These are phyloP conservation scores for Penicillium steckii DNA, from an alignment of 495 filamentous ascomycete species.

Conservation along the genomic window DNA sequence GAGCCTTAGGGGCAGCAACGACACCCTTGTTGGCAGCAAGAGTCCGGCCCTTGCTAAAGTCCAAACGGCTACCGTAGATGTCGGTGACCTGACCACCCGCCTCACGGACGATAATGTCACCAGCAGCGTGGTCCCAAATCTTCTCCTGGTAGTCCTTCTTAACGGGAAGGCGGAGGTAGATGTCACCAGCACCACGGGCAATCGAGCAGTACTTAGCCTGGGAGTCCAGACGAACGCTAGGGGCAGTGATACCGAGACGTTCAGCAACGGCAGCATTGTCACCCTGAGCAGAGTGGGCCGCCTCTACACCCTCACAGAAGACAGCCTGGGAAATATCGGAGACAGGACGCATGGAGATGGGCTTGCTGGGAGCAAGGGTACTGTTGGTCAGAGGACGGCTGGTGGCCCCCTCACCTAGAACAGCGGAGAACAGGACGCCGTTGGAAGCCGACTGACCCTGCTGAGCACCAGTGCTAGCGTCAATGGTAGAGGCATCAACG, in stretches of 20 bases:
- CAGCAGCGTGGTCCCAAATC: conserved; percentile 99
- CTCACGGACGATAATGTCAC: conserved; percentile 90
- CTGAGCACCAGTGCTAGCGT: conserved; percentile 63
- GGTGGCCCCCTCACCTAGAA: conserved; percentile 71
- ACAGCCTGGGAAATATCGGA: conserved; percentile 73
- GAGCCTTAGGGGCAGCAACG: conserved; percentile 74
- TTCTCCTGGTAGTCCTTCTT: conserved; percentile 92
- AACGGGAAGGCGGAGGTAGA: conserved; percentile 86
- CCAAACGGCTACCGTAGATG: conserved; percentile 71
- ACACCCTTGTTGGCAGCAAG: conserved; percentile 88
- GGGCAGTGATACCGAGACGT: conserved; percentile 78
- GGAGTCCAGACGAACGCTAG: conserved; percentile 90
- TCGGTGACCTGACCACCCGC: conserved; percentile 92
- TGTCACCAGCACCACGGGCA: conserved; percentile 90
- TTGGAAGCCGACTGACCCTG: conserved; percentile 64
- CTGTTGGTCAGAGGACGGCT: conserved; percentile 67
- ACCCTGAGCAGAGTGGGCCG: conserved; percentile 82
- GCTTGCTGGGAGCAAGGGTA: conserved; percentile 54
- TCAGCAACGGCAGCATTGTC: conserved; percentile 83
- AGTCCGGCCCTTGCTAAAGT: conserved; percentile 85
- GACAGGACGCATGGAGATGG: conserved; percentile 75
- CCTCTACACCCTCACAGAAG: conserved; percentile 95
- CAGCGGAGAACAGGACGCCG: conserved; percentile 82
- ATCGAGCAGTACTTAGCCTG: conserved; percentile 98
- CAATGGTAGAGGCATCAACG: conserved; percentile 66